Evolutionary conservation across 2,329 filamentous ascomycete genomes (phyloP), one percentile per base, ranked within the genome.

Genomic region (Epichloe aotearoae): DNA sequence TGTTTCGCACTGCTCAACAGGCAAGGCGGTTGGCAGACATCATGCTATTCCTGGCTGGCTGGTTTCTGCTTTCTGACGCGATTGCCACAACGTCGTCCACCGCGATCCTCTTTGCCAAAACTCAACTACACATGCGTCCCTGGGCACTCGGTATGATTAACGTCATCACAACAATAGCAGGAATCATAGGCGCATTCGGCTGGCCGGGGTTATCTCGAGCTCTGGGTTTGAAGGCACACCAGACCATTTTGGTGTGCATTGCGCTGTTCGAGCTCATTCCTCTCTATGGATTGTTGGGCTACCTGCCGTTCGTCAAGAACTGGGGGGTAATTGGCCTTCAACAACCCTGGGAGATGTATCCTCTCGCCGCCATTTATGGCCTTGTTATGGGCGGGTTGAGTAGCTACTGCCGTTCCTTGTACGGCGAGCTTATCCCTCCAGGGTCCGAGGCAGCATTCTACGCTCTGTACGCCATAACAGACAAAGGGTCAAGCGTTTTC

Each of bases 371-470:
- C 3, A 80, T 97, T 12, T 97, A 96, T 65, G 93, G 93, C 0
- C 80, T 98, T 47, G 90, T 97, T 2, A 80, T 97, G 33, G 93
- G 93, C n/a, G 93, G 93, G 0, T 71, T 98, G 40, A 88, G 86
- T 52, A 86, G 85, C 23, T 96, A 97, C 67, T 97, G 93, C 63
- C 84, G 93, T 41, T 90, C 87, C 54, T 75, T 98, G 4, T 98
- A 88, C 63, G 90, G 89, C 39, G 90, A 97, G 66, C 75, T 98
- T 51, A 95, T 98, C 50, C 93, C 93, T 1, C 88, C 88, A 0
- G 93, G 93, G 4, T 94, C 86, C 33, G 93, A 98, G 68, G 90
- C 93, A 0, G 90, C 91, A 0, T 98, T 98, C 63, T 98, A 95
- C 64, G 90, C 91, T 0, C 74, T 98, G 2, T 98, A 97, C 63